Evolutionary conservation across 306 rosid genomes (phyloP), one percentile per base, ranked within the genome.

Genomic region (Morella rubra): DNA sequence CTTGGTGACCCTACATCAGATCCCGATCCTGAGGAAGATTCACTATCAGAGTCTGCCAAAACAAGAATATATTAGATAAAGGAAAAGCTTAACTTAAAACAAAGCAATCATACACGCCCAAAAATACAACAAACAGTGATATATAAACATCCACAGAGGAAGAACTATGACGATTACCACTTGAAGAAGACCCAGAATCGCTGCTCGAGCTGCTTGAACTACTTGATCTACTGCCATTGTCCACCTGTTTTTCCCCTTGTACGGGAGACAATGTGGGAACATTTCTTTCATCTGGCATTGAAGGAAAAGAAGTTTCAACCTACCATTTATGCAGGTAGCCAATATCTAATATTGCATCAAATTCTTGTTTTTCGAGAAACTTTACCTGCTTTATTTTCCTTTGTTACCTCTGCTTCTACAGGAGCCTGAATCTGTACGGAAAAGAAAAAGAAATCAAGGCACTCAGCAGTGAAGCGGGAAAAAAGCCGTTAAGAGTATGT

Each of bases 171-270:
- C 50, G 77, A 67, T 76, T 95, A 95, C 99, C 99, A 82, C 96
- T 92, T 27, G 99, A 95, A 70, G 97, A 90, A 71, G 99, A 92
- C 64, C 96, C 97, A 62, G 99, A 95, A 86, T 85, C 98, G 70
- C 99, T 92, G 85, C 96, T 95, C 44, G 99, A 95, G 84, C 97
- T 89, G 91, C 96, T 88, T 74, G 97, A 90, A 82, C 99, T 95
- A 85, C 98, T 90, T 69, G 97, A 89, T 83, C 97, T 90, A 89
- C 97, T 92, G 77, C 90, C 84, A 85, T 87, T 85, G 81, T 88
- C 86, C 16, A 84, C 85, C 77, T 78, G 91, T 71, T 78, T 85
- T 74, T 82, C 91, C 73, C 79, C 89, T 79, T 82, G 96, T 68
- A 76, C 76, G 27, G 96, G 89, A 56, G 86, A 72, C 3, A 88